Evolutionary conservation across 2,329 filamentous ascomycete genomes (phyloP).

Genomic region (Ophiostoma ulmi): DNA sequence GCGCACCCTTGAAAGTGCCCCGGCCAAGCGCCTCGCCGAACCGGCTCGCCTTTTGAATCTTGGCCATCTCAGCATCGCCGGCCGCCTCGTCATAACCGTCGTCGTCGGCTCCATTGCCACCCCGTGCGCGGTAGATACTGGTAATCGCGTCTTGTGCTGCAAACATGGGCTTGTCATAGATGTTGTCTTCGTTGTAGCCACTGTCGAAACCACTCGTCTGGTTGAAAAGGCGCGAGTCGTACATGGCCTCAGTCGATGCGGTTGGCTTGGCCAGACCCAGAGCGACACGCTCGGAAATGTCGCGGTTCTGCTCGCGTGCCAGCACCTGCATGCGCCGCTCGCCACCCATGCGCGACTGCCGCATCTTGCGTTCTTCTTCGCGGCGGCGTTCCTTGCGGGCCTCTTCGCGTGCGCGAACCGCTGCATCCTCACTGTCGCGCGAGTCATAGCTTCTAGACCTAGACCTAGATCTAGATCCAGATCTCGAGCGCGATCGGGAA

Average conservation of each 20-base stretch:
- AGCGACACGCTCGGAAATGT: conserved; percentile 95
- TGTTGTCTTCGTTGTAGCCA: conserved; percentile 96
- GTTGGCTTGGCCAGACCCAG: conserved; percentile 92
- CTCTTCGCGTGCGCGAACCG: conserved; percentile 68
- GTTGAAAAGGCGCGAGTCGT: conserved; percentile 92
- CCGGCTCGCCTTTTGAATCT: conserved; percentile 76
- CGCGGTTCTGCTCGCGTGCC: conserved; percentile 90
- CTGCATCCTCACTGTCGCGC: conserved; percentile 57
- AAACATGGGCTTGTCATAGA: conserved; percentile 95
- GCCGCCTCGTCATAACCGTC: conserved; percentile 73
- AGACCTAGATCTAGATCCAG: conserved; percentile 31
- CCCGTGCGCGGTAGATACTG: conserved; percentile 82
- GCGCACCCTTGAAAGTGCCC: conserved; percentile 85
- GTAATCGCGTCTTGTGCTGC: conserved; percentile 91
- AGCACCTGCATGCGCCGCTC: conserved; percentile 89
- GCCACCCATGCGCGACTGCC: conserved; percentile 91
- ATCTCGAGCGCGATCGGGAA: conserved; percentile 31
- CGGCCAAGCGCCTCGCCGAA: conserved; percentile 82
- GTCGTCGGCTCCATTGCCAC: conserved; percentile 68
- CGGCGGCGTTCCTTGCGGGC: conserved; percentile 70
- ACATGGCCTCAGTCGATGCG: conserved; percentile 88
- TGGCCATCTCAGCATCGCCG: conserved; percentile 77
- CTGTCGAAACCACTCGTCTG: conserved; percentile 84
- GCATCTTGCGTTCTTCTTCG: conserved; percentile 82
- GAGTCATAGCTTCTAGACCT: conserved; percentile 31